phyloP scores from a whole-genome alignment of 495 filamentous ascomycete species.

The Podospora conica region DNA sequence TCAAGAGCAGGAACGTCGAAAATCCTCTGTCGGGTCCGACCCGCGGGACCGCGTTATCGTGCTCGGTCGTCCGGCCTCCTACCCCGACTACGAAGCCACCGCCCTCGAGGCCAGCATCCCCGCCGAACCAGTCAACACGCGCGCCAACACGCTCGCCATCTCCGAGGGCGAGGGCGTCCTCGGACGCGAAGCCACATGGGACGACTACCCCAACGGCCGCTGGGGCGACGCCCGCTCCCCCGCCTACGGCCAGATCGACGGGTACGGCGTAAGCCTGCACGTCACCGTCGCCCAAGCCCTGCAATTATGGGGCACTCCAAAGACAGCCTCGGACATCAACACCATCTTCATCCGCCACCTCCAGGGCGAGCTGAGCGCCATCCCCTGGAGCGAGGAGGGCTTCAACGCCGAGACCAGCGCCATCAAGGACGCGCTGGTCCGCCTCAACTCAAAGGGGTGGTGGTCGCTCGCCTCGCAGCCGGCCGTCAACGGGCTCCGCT shows the following conservation, averaged over 20 bases:
- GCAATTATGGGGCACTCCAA: constrained; percentile 76
- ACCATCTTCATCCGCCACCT: constrained; percentile 75
- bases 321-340: constrained; percentile 60
- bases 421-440: constrained; percentile 67
- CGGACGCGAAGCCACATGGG: constrained; percentile 95
- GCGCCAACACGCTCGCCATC: constrained; percentile 80
- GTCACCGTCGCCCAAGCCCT: constrained; percentile 71
- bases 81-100: constrained; percentile 60
- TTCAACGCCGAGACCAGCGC: constrained; percentile 76
- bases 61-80: constrained; percentile 44
- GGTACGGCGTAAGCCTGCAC: constrained; percentile 86
- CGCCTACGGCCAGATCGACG: constrained; percentile 93
- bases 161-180: constrained; percentile 88
- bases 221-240: constrained; percentile 89
- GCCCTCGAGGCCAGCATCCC: constrained; percentile 58
- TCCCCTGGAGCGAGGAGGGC: constrained; percentile 92
- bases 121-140: constrained; percentile 52
- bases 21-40: constrained; percentile 51
- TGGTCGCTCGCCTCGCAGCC: constrained; percentile 98
- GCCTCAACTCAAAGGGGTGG: constrained; percentile 77
- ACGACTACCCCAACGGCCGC: constrained; percentile 95
- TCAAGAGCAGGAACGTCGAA: constrained; percentile 28
- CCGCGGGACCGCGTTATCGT: constrained; percentile 84
- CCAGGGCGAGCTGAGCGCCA: constrained; percentile 61
- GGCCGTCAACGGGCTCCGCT: constrained; percentile 77